Evolutionary conservation across 1,284 basidiomycete species (phyloP).

Genomic region (Apiotrichum sp.): DNA sequence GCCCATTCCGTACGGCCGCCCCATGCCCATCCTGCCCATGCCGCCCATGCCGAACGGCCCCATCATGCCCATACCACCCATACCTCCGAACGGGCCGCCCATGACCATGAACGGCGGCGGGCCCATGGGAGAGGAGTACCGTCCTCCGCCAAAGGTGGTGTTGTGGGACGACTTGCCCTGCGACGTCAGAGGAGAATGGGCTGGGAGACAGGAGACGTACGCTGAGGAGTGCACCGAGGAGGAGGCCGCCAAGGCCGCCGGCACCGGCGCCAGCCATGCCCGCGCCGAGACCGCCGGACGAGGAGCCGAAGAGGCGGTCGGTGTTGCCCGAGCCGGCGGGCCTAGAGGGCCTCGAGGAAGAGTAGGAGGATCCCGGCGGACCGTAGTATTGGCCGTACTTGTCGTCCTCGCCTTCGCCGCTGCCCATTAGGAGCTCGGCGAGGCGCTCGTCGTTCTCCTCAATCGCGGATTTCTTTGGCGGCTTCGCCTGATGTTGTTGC

Average conservation of each 20-base stretch:
- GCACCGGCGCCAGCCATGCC: background rate
- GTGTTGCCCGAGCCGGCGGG: too few species aligned
- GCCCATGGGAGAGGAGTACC: background rate
- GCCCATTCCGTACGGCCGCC: too few species aligned
- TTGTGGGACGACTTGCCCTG: background rate
- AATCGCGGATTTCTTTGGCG: background rate
- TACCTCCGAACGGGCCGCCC: background rate
- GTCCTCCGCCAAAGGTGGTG: background rate
- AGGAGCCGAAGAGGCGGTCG: background rate
- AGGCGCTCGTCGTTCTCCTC: constrained; percentile 1
- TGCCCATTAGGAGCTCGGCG: constrained; percentile 2
- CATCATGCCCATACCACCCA: background rate
- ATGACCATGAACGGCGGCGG: background rate
- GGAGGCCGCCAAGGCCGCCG: background rate
- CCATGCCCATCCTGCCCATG: background rate
- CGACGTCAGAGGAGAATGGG: background rate
- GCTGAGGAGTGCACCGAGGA: background rate
- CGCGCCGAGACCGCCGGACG: too few species aligned
- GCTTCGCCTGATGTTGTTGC: background rate
- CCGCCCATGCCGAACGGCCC: background rate
- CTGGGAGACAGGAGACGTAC: background rate
- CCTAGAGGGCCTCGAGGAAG: background rate
- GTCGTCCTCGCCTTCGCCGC: background rate
- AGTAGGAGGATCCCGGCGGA: background rate
- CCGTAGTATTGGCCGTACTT: constrained; percentile 1